Conservation (phyloP, 2,329 filamentous ascomycete genomes). For the Ophiostoma piceae region DNA sequence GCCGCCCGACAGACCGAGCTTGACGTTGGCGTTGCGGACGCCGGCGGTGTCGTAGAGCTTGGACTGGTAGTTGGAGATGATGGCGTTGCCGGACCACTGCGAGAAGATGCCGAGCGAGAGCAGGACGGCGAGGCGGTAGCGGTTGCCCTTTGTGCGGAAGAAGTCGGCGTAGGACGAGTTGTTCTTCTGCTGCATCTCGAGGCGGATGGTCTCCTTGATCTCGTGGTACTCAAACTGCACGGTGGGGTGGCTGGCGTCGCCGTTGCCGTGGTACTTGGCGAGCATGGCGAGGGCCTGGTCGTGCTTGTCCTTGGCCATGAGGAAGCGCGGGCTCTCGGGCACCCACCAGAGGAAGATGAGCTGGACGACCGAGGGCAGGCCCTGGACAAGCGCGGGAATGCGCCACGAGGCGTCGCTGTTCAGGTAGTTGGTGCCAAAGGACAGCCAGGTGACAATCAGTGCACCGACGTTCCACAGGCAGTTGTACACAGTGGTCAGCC, state of each 20-base stretch:
- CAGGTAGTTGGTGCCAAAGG: constrained; percentile 50
- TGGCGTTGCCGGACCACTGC: constrained; percentile 28
- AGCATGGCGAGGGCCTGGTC: constrained; percentile 39
- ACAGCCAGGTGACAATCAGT: constrained; percentile 67
- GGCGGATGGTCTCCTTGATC: constrained; percentile 33
- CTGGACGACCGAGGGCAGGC: constrained; percentile 25
- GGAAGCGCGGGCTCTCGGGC: constrained; percentile 25
- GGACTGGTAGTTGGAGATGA: constrained; percentile 36
- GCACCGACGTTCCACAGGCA: constrained; percentile 77
- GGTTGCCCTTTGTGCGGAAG: constrained; percentile 26
- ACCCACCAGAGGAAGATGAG: constrained; percentile 23
- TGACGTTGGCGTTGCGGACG: constrained; percentile 28
- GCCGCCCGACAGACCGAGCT: constrained; percentile 29
- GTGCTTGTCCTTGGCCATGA: constrained; percentile 25
- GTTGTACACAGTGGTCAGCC: constrained; percentile 71
- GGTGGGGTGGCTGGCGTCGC: constrained; percentile 20
- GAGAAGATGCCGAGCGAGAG: constrained; percentile 24
- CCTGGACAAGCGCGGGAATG: constrained; percentile 44
- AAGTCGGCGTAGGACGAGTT: constrained; percentile 21
- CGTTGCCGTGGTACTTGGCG: constrained; percentile 25
- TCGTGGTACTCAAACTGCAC: constrained; percentile 27
- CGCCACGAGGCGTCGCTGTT: constrained; percentile 33
- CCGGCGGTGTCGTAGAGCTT: constrained; percentile 34
- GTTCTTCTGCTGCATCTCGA: constrained; percentile 30
- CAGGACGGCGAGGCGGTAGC: constrained; percentile 26